phyloP scores from a whole-genome alignment of 73 alveolate species.

The Effrenium voratum region DNA sequence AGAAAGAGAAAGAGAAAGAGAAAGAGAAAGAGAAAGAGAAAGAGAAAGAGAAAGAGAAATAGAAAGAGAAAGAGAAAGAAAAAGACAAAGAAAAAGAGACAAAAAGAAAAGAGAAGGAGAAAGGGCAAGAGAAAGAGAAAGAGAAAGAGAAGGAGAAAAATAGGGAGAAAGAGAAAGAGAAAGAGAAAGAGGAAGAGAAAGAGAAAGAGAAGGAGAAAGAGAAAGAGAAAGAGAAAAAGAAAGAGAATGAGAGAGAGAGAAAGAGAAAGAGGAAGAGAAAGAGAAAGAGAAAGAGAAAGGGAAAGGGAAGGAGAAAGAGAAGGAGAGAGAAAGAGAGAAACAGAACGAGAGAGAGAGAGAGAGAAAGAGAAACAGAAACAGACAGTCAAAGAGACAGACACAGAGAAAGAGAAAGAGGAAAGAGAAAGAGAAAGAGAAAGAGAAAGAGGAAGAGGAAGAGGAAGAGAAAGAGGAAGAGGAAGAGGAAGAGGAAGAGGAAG shows the following conservation, averaged over 20 bases:
- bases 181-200: neutral
- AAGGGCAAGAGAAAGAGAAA: neutral
- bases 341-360: neutral
- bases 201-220: neutral
- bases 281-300: neutral
- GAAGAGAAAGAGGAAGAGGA: no score
- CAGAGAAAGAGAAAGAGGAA: neutral
- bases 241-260: neutral
- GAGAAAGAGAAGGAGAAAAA: neutral
- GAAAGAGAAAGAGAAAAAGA: neutral
- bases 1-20: neutral
- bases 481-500: no score
- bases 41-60: neutral
- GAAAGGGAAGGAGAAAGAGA: neutral
- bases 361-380: neutral
- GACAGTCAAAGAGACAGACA: neutral
- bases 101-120: neutral
- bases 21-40: neutral
- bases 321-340: neutral
- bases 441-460: no score
- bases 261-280: neutral
- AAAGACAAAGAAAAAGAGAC: neutral
- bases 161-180: neutral
- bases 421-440: no score
- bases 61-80: neutral